Base-by-base conservation (phyloP, 345 rosid genomes). In the Gossypium herbaceum region DNA sequence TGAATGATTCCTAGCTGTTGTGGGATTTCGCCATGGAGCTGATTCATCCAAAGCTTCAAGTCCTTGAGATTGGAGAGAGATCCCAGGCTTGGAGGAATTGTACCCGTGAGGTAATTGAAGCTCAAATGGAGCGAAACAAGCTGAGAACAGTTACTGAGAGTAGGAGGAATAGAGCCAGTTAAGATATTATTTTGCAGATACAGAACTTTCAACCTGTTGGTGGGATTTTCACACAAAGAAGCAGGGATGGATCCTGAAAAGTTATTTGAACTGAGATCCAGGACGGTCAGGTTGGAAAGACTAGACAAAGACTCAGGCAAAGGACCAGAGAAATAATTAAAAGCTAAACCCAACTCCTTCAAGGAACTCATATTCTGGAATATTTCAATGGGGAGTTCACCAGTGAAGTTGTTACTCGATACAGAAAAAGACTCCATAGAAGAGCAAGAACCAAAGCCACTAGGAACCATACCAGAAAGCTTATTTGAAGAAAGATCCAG, bases 261-360 rank as follows among this genome's bases (percentile, higher is more conserved):
- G 74, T 74, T 78, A 79, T 95, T 95, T 39, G 97, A 85, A 84
- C 98, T 93, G 77, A 95, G 92, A 85, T 95, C 98, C 57, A 95
- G 58, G 10, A 82, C 74, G 77, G 86, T 83, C 86, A 95, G 44
- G 25, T 70, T 81, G 17, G 91, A 75, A 45, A 89, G 82, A 70
- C 80, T 85, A 45, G 90, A 83, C 51, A 93, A 72, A 63, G 97
- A 88, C 27, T 84, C 91, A 24, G 92, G 89, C 74, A 95, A 81
- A 10, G 15, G 72, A 62, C 99, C 99, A 27, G 68, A 34, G 62
- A 93, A 93, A 15, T 58, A 9, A 74, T 95, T 95, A 79, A 77
- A 90, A 13, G 89, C 83, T 67, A 95, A 82, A 80, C 51, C 82
- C 12, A 95, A 84, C 64, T 76, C 76, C 85, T 79, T 89, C 79